Evolutionary conservation across 2,329 filamentous ascomycete genomes (phyloP).

Genomic region (Fusarium temperatum): DNA sequence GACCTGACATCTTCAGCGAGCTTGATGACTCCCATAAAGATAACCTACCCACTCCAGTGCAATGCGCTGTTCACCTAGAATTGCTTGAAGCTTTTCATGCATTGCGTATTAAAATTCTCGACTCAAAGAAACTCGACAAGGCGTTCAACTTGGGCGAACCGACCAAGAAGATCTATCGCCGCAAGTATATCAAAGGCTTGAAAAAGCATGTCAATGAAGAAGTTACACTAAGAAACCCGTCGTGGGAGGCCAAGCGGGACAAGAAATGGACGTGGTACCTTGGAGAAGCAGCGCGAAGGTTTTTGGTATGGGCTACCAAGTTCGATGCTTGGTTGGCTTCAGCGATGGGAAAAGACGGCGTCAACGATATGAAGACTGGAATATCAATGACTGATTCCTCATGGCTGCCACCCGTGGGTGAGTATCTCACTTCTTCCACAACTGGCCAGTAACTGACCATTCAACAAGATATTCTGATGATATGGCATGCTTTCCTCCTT

Average conservation of each 20-base stretch:
- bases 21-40: slow-evolving; percentile 1
- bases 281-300: slow-evolving; percentile 35
- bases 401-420: slow-evolving; percentile 27
- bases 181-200: slow-evolving; percentile 10
- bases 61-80: slow-evolving; percentile 67
- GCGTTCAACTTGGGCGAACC: slow-evolving; percentile 17
- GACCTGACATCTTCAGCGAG: slow-evolving; percentile 9
- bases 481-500: slow-evolving; percentile 35
- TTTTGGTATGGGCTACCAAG: slow-evolving; percentile 28
- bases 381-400: background rate
- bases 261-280: slow-evolving; percentile 39
- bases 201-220: slow-evolving; percentile 18
- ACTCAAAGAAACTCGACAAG: slow-evolving; percentile 17
- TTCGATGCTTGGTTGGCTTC: slow-evolving; percentile 6
- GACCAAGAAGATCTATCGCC: slow-evolving; percentile 25
- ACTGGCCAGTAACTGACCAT: background rate
- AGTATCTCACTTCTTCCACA: background rate
- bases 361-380: background rate
- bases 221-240: slow-evolving; percentile 2
- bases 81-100: slow-evolving; percentile 65
- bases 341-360: background rate
- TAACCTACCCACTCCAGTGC: slow-evolving; percentile 14
- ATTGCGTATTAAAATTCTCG: slow-evolving; percentile 49
- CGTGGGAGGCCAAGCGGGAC: slow-evolving; percentile 1
- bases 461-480: slow-evolving; percentile 26